Percentiles rank a stretch among this genome's conserved stretches.
Evolutionary conservation across 1,139 yeast genomes (phyloP).

Genomic region (Suhomyces choctaworum): DNA sequence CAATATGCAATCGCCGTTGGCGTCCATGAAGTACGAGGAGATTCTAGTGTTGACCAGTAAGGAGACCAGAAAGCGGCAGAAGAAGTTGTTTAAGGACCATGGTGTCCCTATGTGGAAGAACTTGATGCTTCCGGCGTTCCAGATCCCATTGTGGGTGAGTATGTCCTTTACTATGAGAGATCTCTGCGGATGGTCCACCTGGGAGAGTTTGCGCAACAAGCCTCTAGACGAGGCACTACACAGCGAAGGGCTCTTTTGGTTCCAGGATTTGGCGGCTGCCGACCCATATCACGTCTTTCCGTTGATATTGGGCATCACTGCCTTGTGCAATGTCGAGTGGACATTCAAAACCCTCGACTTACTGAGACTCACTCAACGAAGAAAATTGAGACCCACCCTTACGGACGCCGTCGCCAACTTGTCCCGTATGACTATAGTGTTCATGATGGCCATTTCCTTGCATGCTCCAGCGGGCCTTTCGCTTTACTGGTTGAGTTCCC

Average conservation of each 20-base stretch:
- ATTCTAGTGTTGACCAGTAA: constrained; percentile 70
- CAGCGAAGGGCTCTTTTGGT: constrained; percentile 61
- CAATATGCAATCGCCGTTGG: constrained; percentile 31
- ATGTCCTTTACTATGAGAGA: constrained; percentile 76
- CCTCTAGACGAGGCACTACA: constrained; percentile 58
- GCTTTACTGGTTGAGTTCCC: constrained; percentile 86
- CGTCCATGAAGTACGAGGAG: constrained; percentile 71
- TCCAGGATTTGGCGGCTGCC: constrained; percentile 54
- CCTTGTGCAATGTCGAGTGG: constrained; percentile 82
- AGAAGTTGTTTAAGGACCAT: constrained; percentile 61
- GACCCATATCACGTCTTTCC: constrained; percentile 74
- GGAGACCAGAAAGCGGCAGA: constrained; percentile 76
- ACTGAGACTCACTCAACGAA: constrained; percentile 36
- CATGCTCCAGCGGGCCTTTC: constrained; percentile 85
- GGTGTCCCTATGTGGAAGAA: constrained; percentile 82
- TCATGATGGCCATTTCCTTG: constrained; percentile 79
- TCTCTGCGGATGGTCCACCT: constrained; percentile 69
- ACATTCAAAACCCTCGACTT: constrained; percentile 55
- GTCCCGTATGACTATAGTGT: constrained; percentile 72
- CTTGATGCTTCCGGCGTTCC: constrained; percentile 69
- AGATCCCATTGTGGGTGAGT: constrained; percentile 85
- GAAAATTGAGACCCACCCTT: constrained; percentile 55
- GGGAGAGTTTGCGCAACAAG: constrained; percentile 45
- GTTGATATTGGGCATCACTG: constrained; percentile 63
- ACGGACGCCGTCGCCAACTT: constrained; percentile 62